Percentiles rank a stretch among this genome's conserved stretches.
Evolutionary conservation across 768 basidiomycete genomes (phyloP).

Genomic region (Zangia roseola): DNA sequence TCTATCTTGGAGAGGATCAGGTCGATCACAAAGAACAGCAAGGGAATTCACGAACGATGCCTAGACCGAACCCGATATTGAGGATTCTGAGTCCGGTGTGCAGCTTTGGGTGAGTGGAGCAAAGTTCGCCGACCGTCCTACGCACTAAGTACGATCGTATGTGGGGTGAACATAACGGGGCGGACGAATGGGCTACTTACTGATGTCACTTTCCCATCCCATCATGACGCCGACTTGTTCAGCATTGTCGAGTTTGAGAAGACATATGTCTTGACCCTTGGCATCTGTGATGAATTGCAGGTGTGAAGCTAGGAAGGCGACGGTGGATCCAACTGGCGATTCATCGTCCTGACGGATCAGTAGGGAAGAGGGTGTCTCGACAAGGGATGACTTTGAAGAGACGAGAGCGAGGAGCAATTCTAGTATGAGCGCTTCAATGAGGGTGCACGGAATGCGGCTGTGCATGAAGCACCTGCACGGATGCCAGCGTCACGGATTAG

Average conservation of each 20-base stretch:
- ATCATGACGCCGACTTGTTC: conserved; percentile 98
- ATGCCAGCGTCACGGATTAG: conserved; percentile 91
- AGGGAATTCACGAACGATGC: conserved; percentile 58
- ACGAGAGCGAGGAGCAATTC: conserved; percentile 72
- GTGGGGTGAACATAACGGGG: conserved; percentile 4
- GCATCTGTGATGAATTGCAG: conserved; percentile 69
- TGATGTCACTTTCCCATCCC: conserved; percentile 94
- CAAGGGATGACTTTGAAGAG: conserved; percentile 40
- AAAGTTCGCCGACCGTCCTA: conserved; percentile 70
- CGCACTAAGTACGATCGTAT: conserved; percentile 51
- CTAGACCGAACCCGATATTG: conserved; percentile 93
- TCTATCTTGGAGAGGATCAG: conserved; percentile 62
- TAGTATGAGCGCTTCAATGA: conserved; percentile 29
- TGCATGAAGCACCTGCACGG: conserved; percentile 63
- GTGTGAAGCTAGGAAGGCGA: conserved; percentile 67
- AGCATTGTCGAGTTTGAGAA: conserved; percentile 55
- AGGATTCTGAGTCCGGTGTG: conserved; percentile 59
- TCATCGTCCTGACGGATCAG: conserved; percentile 50
- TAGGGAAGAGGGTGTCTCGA: conserved; percentile 31
- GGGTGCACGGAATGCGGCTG: conserved; percentile 1
- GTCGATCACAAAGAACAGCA: neutral
- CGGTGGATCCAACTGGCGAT: conserved; percentile 60
- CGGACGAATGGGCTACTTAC: conserved; percentile 34
- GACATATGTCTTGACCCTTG: conserved; percentile 80
- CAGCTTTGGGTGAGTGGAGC: conserved; percentile 47